Evolutionary conservation across 495 filamentous ascomycete species (phyloP).

Genomic region (Polyplosphaeria fusca): DNA sequence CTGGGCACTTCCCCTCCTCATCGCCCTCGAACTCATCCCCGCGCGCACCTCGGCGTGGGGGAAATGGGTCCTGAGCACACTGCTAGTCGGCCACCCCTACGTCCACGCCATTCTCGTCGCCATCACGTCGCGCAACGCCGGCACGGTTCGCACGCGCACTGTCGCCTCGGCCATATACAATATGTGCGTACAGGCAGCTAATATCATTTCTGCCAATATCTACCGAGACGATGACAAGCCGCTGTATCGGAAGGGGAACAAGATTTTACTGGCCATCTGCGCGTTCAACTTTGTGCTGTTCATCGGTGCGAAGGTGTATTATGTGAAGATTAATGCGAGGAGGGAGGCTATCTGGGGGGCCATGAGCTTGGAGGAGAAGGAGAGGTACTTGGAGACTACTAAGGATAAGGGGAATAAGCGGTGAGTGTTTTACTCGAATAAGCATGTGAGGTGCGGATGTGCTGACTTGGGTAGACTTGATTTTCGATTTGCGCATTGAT

Average conservation of each 20-base stretch:
- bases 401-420: slow-evolving; percentile 69
- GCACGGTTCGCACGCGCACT: slow-evolving; percentile 54
- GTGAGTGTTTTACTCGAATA: slow-evolving; percentile 28
- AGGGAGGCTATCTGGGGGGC: slow-evolving; percentile 53
- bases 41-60: slow-evolving; percentile 16
- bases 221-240: slow-evolving; percentile 36
- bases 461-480: not conserved
- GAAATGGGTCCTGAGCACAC: slow-evolving; percentile 17
- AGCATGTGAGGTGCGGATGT: not conserved
- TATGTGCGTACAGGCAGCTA: slow-evolving; percentile 44
- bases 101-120: slow-evolving; percentile 33
- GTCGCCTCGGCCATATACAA: slow-evolving; percentile 59
- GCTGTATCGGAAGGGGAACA: slow-evolving; percentile 34
- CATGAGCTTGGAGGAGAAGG: slow-evolving; percentile 60
- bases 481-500: not conserved
- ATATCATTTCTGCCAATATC: slow-evolving; percentile 34
- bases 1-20: slow-evolving; percentile 56
- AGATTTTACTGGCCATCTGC: slow-evolving; percentile 31
- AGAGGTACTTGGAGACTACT: slow-evolving; percentile 63
- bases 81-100: slow-evolving; percentile 35
- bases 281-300: slow-evolving; percentile 31
- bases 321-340: slow-evolving; percentile 28
- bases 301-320: slow-evolving; percentile 33
- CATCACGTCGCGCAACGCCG: slow-evolving; percentile 51
- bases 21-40: slow-evolving; percentile 50